phyloP scores from a whole-genome alignment of 306 rosid genomes.

The Glycine tomentella region DNA sequence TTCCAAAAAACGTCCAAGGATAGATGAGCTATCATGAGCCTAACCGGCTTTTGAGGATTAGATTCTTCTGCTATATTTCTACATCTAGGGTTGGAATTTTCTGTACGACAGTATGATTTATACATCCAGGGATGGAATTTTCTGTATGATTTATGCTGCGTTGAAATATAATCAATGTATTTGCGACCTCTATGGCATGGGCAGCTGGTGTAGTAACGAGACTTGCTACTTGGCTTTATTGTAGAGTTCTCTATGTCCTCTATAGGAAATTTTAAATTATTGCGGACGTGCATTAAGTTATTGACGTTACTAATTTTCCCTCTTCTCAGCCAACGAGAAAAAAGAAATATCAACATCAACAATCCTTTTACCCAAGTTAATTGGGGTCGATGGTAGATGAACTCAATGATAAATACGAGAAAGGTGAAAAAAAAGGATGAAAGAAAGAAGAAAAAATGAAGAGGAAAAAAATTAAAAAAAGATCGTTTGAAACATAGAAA shows the following conservation, averaged over 20 bases:
- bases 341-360: too few species aligned
- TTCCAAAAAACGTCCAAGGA: constrained; percentile 62
- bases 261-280: neutral
- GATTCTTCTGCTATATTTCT: neutral
- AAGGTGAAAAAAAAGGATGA: too few species aligned
- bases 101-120: neutral
- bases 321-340: neutral
- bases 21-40: constrained; percentile 64
- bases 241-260: constrained; percentile 1
- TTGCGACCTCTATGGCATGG: neutral
- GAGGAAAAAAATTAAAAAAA: too few species aligned
- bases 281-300: too few species aligned
- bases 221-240: neutral
- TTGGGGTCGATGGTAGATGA: too few species aligned
- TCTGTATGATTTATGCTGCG: too few species aligned
- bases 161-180: neutral
- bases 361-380: too few species aligned
- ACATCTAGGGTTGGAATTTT: neutral
- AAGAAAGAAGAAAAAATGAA: too few species aligned
- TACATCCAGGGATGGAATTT: too few species aligned
- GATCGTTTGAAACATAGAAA: too few species aligned
- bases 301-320: neutral
- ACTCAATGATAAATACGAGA: too few species aligned
- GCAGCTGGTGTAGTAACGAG: neutral
- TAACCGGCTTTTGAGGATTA: neutral